Base-by-base conservation (phyloP, 169 alveolate species). In the Babesia ovata region DNA sequence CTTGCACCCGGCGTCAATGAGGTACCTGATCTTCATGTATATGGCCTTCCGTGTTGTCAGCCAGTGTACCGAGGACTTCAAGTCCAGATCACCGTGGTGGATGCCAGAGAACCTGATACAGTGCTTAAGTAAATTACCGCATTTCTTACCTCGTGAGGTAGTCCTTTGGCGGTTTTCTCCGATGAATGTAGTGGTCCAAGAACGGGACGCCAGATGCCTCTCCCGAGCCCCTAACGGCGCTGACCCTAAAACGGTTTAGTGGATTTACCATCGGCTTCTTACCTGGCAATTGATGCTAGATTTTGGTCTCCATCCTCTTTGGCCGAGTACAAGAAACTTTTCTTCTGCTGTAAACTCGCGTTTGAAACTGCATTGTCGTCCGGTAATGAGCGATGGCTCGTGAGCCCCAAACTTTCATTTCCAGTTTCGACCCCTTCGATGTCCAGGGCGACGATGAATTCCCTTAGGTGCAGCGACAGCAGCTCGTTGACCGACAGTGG, bases 31-130 rank as follows among this genome's bases (percentile, higher is more conserved):
- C 52, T 91, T 91, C 67, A 87, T 76, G n/a, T 87, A 82, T 11
- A 91, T 83, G 45, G 79, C 39, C 28, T 86, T 85, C 56, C 89
- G 82, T 2, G 93, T 89, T 33, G 95, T 82, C 24, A 91, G 86
- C 87, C 93, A 91, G 17, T 90, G 93, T 42, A 65, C 53, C 2
- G 94, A 90, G 14, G 91, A 66, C 60, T 87, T 90, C 21, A 87
- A 87, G 46, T 87, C 94, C 50, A 91, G 66, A 52, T 91, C 95
- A 21, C 94, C 95, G n/a, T 85, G 84, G 56, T 82, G 89, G 21
- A 91, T 84, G 10, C 95, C 95, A 11, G 94, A 89, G 70, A 84
- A 87, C 58, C 93, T 87, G 54, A 4, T 16, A 19, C 22, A n/a
- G 59, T 11, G 58, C 28, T 12, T n/a, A 13, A 14, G 45, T 4